Conservation (phyloP, 2,329 filamentous ascomycete species). For the Diaporthe australafricana region DNA sequence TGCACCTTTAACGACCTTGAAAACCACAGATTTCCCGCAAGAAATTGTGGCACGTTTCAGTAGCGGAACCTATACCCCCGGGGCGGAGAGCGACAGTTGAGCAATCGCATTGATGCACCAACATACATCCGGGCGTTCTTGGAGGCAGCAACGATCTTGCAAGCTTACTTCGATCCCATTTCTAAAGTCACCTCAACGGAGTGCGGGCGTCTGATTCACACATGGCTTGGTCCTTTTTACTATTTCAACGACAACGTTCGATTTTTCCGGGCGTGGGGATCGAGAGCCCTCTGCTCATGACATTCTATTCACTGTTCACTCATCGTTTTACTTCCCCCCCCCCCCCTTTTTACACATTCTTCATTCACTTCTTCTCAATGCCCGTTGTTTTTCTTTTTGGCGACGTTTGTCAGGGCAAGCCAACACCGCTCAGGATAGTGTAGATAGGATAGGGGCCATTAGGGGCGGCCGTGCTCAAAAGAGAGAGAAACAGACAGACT, state of each 20-base stretch:
- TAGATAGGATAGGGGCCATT: background rate
- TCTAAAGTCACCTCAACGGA: too few relatives aligned
- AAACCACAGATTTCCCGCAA: background rate
- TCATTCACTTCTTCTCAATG: background rate
- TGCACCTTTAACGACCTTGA: conserved; percentile 13
- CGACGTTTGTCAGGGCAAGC: background rate
- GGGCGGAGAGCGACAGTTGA: conserved; percentile 1
- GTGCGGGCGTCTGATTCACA: too few relatives aligned
- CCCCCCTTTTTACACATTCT: background rate
- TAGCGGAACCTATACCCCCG: conserved; percentile 14
- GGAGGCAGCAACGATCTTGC: background rate
- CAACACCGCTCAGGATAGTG: background rate
- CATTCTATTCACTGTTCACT: background rate
- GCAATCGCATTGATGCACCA: conserved; percentile 10
- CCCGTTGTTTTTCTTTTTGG: background rate
- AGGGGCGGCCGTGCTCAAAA: background rate
- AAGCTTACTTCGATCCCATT: too few relatives aligned
- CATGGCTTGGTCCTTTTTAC: background rate
- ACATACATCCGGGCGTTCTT: conserved; percentile 11
- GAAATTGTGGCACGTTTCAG: conserved; percentile 11
- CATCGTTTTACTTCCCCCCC: background rate
- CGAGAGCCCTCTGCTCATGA: background rate
- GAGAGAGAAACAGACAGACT: background rate
- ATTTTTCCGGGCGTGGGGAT: background rate
- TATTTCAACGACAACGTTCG: conserved; percentile 20